Percentiles rank a stretch among this genome's conserved stretches.
These are phyloP conservation scores for Cladosporium sp. DNA, from an alignment of 2,329 filamentous ascomycete genomes.

Conservation along the genomic window DNA sequence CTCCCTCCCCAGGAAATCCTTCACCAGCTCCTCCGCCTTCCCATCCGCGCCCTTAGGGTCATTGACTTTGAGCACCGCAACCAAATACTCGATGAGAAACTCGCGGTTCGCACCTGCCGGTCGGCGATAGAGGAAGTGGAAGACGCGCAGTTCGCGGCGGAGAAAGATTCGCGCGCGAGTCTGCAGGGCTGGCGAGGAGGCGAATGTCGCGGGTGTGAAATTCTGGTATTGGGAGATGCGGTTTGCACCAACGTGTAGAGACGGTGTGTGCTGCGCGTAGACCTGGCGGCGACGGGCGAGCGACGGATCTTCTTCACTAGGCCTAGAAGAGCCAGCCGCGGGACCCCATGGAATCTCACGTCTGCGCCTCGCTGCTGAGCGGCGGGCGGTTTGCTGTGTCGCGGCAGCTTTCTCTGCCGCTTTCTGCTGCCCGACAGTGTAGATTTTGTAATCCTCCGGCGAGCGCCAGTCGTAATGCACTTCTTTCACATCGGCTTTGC, in stretches of 20 bases:
- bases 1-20: slow-evolving; percentile 70
- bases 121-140: slow-evolving; percentile 57
- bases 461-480: slow-evolving; percentile 62
- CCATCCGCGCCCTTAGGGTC: slow-evolving; percentile 75
- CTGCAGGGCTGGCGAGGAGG: slow-evolving; percentile 60
- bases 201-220: slow-evolving; percentile 63
- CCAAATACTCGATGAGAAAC: slow-evolving; percentile 78
- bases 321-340: background rate
- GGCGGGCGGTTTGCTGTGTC: background rate
- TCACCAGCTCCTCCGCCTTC: slow-evolving; percentile 71
- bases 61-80: slow-evolving; percentile 76
- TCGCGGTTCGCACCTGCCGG: slow-evolving; percentile 42
- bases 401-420: background rate
- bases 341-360: slow-evolving; percentile 3
- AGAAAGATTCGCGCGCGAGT: slow-evolving; percentile 77
- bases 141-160: slow-evolving; percentile 77
- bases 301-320: slow-evolving; percentile 27
- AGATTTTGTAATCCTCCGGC: slow-evolving; percentile 53
- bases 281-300: slow-evolving; percentile 63
- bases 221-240: slow-evolving; percentile 70
- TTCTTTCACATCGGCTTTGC: slow-evolving; percentile 50
- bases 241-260: slow-evolving; percentile 78
- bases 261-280: slow-evolving; percentile 68
- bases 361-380: background rate
- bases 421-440: slow-evolving; percentile 38